Evolutionary conservation across 306 rosid genomes (phyloP).

Genomic region (Hippophae rhamnoides): DNA sequence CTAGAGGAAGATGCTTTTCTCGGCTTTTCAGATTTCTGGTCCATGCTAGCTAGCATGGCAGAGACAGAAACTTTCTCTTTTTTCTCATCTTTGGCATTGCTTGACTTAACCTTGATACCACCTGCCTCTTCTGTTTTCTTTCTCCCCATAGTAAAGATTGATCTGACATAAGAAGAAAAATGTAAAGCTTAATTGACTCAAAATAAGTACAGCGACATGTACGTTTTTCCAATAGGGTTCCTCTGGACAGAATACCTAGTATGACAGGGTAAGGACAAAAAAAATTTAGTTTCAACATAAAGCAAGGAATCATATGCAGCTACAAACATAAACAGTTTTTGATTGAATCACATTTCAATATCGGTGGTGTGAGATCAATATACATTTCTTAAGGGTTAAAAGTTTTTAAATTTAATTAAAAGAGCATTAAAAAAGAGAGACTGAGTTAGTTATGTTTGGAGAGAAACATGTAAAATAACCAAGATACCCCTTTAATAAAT

Average conservation of each 20-base stretch:
- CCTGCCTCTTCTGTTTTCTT: conserved; percentile 18
- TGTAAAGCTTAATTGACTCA: neutral
- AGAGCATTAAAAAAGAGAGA: no score
- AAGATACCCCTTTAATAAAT: no score
- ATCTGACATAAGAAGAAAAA: neutral
- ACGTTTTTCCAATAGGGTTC: neutral
- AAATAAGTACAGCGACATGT: neutral
- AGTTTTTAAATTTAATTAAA: no score
- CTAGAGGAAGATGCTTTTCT: conserved; percentile 31
- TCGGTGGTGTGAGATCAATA: no score
- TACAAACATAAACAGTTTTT: no score
- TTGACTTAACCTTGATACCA: conserved; percentile 14
- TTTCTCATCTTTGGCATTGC: conserved; percentile 15
- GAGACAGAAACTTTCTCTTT: conserved; percentile 17
- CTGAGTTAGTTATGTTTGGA: no score
- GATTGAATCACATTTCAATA: no score
- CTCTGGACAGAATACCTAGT: neutral
- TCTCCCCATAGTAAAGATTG: conserved; percentile 12
- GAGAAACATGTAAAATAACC: no score
- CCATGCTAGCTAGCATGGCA: conserved; percentile 33
- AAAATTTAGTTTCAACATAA: no score
- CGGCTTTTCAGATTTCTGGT: conserved; percentile 37
- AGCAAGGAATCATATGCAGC: no score
- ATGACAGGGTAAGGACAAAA: neutral
- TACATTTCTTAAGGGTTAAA: no score